These are phyloP conservation scores for Carallia pectinifolia DNA, from an alignment of 345 rosid species.

Conservation along the genomic window DNA sequence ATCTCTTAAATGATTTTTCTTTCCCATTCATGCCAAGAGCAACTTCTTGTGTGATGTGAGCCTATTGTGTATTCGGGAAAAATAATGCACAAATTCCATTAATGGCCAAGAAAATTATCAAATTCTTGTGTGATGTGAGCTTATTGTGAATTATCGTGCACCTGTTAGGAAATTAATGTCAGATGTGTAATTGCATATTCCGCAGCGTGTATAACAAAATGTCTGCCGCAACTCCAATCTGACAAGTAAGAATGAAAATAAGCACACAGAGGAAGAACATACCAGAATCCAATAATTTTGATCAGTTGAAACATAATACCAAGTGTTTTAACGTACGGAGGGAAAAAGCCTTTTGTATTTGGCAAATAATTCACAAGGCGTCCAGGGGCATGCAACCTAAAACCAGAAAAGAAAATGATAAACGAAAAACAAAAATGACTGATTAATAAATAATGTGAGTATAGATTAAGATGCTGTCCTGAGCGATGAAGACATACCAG, in stretches of 20 bases:
- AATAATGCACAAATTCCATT: background rate
- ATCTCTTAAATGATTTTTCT: background rate
- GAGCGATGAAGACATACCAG: no score
- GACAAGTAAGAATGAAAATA: background rate
- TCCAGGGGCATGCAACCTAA: conserved; percentile 91
- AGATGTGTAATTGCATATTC: no score
- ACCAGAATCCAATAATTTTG: background rate
- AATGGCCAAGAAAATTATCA: background rate
- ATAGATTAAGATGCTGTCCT: no score
- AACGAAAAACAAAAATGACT: no score
- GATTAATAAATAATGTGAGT: no score
- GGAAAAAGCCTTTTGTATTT: conserved; percentile 83
- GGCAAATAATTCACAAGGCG: conserved; percentile 83
- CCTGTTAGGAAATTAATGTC: no score
- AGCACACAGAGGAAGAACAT: background rate
- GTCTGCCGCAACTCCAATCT: no score
- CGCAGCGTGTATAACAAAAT: no score
- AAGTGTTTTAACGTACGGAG: conserved; percentile 71
- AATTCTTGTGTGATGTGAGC: background rate
- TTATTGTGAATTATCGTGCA: no score
- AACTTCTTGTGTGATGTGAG: conserved; percentile 1
- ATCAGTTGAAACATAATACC: conserved; percentile 41
- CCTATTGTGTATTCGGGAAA: background rate
- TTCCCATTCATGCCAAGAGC: background rate
- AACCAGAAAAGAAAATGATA: conserved; percentile 1